Evolutionary conservation across 2,329 filamentous ascomycete species (phyloP), one percentile per base, ranked within the genome.

Genomic region (Colletotrichum gigasporum): DNA sequence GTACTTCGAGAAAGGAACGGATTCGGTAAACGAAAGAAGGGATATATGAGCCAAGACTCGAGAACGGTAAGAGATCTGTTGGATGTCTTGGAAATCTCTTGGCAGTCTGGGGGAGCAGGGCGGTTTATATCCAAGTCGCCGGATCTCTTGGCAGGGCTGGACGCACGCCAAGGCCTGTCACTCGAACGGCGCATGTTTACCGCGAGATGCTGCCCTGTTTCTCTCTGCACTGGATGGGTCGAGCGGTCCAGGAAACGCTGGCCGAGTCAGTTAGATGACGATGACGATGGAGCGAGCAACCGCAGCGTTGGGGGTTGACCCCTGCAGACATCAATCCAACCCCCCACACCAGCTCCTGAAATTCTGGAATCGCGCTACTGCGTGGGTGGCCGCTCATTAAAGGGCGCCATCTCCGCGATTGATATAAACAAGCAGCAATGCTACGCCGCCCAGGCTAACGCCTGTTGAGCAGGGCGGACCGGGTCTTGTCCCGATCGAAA

Each of bases 51-150:
- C 50, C 58, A 51, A 65, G 58, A 65, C 28, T 57, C 35, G 30
- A 63, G 35, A 63, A 65, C 56, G 42, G 41, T 63, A 63, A 60
- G 28, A 30, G 47, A 64, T 64, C 50, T 44, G 62, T 39, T 60
- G 28, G 51, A 51, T 57, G 63, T 52, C 51, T 63, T 65, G 63
- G 51, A 14, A 22, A 22, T 51, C 50, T 63, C 63, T 65, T 65
- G 63, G 63, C 58, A 51, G 3, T 41, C 50, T 42, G 44, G 58
- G 44, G 58, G 45, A 61, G 63, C 58, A 37, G n/a, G 30, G 20
- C 37, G 44, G 56, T 65, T 65, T 65, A 65, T 65, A 65, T 65
- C 52, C 63, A 56, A 50, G 39, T 45, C 58, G 26, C 11, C 16
- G 39, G 35, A 65, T 65, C 58, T 48, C 58, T 63, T 57, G 58